Base-by-base conservation (phyloP, 2,329 filamentous ascomycete genomes). In the Ophioceras dolichostomum region DNA sequence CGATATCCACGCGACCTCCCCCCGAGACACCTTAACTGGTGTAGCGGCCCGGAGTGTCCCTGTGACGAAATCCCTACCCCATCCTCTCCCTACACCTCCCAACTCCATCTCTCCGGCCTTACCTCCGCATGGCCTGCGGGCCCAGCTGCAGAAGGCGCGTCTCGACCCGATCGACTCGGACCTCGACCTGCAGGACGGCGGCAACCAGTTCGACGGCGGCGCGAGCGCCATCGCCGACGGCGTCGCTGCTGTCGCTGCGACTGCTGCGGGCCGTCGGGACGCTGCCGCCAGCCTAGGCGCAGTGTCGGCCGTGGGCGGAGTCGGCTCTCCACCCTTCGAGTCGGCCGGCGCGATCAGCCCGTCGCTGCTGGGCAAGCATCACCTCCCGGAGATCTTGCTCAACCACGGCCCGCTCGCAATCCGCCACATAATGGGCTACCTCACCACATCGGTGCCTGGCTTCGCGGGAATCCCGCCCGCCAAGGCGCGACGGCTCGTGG, bases 61-160 rank as follows among this genome's bases (percentile, higher is more conserved):
- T 69, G 67, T 73, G 70, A 73, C 73, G 64, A 67, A 61, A 62
- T 60, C 63, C 64, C 67, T 71, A 50, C 67, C 75, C 56, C 75
- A 91, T 53, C 83, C 82, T 58, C 76, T 94, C 53, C 86, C 83
- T 45, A 95, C 89, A 57, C 89, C 89, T 55, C 89, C 89, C 43
- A 93, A 89, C 67, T 95, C 88, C 60, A 87, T 95, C 57, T 95
- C 88, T 43, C 89, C 89, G 34, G 80, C 76, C 49, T 71, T 95
- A 47, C 79, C 82, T 50, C 84, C 88, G 42, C 84, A 89, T 51
- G 82, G 81, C 51, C 76, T 83, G 55, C 83, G 81, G 58, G 71
- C 75, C 45, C 79, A 79, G 55, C 67, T 76, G 47, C 70, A 70
- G 53, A 69, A 67, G 58, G 68, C 68, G 45, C 67, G 56, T 48